Evolutionary conservation across 768 basidiomycete species (phyloP), one percentile per base, ranked within the genome.

Genomic region (Phylloporus sp.): DNA sequence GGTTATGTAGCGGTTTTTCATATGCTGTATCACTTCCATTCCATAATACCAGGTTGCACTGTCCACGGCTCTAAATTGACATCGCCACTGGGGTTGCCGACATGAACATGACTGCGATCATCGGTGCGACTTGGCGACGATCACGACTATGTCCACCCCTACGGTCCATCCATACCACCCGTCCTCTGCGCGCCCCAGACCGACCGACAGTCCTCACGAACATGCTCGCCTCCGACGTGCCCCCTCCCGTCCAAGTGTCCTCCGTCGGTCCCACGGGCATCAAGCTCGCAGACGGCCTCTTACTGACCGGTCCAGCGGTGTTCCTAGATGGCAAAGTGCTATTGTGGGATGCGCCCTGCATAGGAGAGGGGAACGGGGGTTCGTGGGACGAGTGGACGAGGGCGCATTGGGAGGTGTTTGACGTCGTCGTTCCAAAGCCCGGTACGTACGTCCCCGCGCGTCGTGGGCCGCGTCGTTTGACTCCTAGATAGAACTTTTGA

Each of bases 311-410:
- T 1, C 79, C 92, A 1, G 86, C 83, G 55, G 77, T 99, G 23
- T 87, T 99, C 52, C 63, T 94, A 8, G 86, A 90, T 46, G 91
- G 90, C 3, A 80, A 86, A 36, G 86, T 91, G 0, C 85, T 94
- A 43, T 63, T 97, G 31, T 99, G 95, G 95, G 84, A 97, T 61
- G 86, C 88, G 3, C 84, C 86, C 1, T 8, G 24, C 6, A 2
- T 26, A 8, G 17, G 14, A 6, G 23, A 21, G 28, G 24, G 32
- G 9, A 13, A 1, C 15, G 47, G 36, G 13, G 33, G 64, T 5
- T 59, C 74, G 2, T 88, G 86, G 82, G 63, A 69, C 11, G 84
- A 73, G 3, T 97, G 92, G 92, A 71, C 59, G 7, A 70, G 72
- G 43, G 87, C 84, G 33, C 80, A 82, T 50, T 89, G 95, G 54